These are phyloP conservation scores for Trifolium pratense DNA, from an alignment of 306 rosid genomes.

Conservation along the genomic window DNA sequence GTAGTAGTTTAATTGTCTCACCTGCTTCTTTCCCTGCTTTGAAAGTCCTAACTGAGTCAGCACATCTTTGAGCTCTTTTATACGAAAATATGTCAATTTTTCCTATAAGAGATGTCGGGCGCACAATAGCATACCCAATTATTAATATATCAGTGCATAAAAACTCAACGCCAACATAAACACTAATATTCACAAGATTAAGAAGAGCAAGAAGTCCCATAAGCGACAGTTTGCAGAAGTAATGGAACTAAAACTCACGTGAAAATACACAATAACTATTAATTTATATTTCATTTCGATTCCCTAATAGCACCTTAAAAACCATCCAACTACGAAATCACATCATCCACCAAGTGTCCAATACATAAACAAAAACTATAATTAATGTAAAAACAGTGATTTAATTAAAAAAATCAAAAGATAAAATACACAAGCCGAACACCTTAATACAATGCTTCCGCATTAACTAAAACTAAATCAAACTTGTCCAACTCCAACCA, in stretches of 20 bases:
- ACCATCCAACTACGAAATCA: neutral
- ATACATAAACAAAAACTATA: conserved; percentile 3
- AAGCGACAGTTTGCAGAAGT: conserved; percentile 19
- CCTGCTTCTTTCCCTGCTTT: conserved; percentile 99
- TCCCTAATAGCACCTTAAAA: neutral
- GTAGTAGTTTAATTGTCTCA: conserved; percentile 46
- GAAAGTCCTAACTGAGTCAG: conserved; percentile 87
- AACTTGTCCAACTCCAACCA: neutral
- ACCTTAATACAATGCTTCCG: neutral
- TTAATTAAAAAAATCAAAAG: neutral
- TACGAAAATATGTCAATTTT: conserved; percentile 79
- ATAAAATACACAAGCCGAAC: neutral
- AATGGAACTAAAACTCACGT: conserved; percentile 20
- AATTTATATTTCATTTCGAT: conserved; percentile 5
- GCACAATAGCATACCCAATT: conserved; percentile 9
- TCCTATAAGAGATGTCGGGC: conserved; percentile 53
- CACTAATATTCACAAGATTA: neutral
- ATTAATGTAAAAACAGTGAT: neutral
- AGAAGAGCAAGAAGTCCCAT: neutral
- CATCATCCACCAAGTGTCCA: conserved; percentile 10
- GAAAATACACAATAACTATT: neutral
- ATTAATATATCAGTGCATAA: conserved; percentile 21
- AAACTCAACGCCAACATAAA: conserved; percentile 15
- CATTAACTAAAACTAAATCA: neutral
- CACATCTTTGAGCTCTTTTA: conserved; percentile 94